These are phyloP conservation scores for Boletus rubescentipes DNA, from an alignment of 768 basidiomycete species.

Conservation along the genomic window DNA sequence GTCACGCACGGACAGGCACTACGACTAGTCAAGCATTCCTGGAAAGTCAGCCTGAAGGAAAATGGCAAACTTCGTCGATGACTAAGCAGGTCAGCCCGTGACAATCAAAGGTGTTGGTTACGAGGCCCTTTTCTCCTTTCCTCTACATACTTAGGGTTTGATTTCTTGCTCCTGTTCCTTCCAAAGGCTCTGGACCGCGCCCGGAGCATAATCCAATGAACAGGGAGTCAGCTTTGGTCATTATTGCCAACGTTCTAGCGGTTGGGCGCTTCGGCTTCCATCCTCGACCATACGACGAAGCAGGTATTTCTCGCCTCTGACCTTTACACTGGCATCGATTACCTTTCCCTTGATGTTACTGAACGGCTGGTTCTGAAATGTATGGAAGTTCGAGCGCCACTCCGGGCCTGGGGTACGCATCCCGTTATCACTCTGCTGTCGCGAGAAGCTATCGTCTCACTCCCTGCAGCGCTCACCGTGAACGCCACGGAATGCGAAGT, in stretches of 20 bases:
- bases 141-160: not conserved
- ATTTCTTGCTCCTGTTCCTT: not conserved
- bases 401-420: not conserved
- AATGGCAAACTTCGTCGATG: slow-evolving; percentile 4
- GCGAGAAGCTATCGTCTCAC: slow-evolving; percentile 2
- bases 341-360: not conserved
- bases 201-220: not conserved
- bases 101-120: not conserved
- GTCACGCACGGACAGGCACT: not conserved
- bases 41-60: slow-evolving; percentile 20
- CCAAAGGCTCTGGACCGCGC: not conserved
- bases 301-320: not conserved
- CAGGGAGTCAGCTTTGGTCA: not conserved
- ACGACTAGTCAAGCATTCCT: not conserved
- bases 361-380: slow-evolving; percentile 8
- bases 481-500: slow-evolving; percentile 3
- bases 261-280: slow-evolving; percentile 6
- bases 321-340: not conserved
- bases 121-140: not conserved
- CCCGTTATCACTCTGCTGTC: not conserved
- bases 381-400: not conserved
- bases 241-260: not conserved
- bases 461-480: not conserved
- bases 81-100: slow-evolving; percentile 21
- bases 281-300: slow-evolving; percentile 4